A percentile compares a stretch with the other conserved stretches of the same genome.
Conservation (phyloP, 208 protist species). For the Crithidia thermophila region DNA sequence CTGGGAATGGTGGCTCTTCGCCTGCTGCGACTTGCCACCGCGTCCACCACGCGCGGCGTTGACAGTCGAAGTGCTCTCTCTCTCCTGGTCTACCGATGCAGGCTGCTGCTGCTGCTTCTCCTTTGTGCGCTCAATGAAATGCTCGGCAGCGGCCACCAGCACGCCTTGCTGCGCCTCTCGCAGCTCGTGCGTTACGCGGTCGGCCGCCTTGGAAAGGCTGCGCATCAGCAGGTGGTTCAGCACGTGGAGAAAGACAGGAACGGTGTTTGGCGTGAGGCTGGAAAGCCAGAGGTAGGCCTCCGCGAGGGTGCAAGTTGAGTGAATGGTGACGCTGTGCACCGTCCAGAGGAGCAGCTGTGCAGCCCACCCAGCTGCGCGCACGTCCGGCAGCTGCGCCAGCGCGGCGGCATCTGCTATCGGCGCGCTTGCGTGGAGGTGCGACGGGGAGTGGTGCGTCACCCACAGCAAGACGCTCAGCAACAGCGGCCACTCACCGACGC, state of each 20-base stretch:
- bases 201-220: conserved; percentile 85
- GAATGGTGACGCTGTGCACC: conserved; percentile 84
- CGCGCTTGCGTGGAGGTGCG: neutral
- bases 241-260: conserved; percentile 84
- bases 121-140: conserved; percentile 46
- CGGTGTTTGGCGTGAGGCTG: conserved; percentile 49
- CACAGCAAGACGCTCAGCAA: conserved; percentile 83
- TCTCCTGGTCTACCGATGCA: neutral
- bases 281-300: conserved; percentile 78
- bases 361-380: conserved; percentile 68
- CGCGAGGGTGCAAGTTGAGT: conserved; percentile 65
- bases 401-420: neutral
- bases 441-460: conserved; percentile 47
- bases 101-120: conserved; percentile 30
- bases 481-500: conserved; percentile 80
- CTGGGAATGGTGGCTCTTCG: neutral
- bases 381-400: too few relatives aligned
- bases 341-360: conserved; percentile 80
- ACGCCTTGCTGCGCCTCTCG: conserved; percentile 54
- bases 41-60: neutral
- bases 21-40: conserved; percentile 6
- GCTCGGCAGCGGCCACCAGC: conserved; percentile 57
- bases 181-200: conserved; percentile 78
- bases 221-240: conserved; percentile 84
- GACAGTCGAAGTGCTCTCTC: neutral